These are phyloP conservation scores for Casuarina equisetifolia DNA, from an alignment of 306 rosid species.

Conservation along the genomic window DNA sequence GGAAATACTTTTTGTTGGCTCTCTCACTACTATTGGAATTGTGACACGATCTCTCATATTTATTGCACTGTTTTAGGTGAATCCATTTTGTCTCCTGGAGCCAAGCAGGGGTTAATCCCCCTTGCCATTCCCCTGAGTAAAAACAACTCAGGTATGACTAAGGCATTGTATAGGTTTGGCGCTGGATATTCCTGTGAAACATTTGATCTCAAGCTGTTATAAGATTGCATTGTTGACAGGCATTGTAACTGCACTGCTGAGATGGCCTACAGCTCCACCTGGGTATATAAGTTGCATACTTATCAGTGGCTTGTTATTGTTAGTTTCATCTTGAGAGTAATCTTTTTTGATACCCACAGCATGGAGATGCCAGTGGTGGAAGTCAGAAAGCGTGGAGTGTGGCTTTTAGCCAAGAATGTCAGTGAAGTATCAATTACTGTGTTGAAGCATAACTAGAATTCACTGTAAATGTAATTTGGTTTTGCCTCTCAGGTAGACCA, in stretches of 20 bases:
- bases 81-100: slow-evolving; percentile 77
- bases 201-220: too few relatives aligned
- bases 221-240: slow-evolving; percentile 37
- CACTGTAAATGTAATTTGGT: slow-evolving; percentile 6
- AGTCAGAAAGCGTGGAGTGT: slow-evolving; percentile 82
- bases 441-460: not conserved
- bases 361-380: slow-evolving; percentile 96
- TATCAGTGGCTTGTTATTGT: slow-evolving; percentile 2
- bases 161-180: slow-evolving; percentile 1
- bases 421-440: slow-evolving; percentile 34
- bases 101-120: slow-evolving; percentile 76
- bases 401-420: slow-evolving; percentile 91
- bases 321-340: slow-evolving; percentile 22
- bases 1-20: not conserved
- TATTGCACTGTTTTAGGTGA: slow-evolving; percentile 59
- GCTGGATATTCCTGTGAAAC: not conserved
- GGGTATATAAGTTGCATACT: slow-evolving; percentile 18
- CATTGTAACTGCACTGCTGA: slow-evolving; percentile 74
- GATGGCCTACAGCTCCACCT: slow-evolving; percentile 98
- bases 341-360: slow-evolving; percentile 44
- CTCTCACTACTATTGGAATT: not conserved
- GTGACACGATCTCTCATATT: not conserved
- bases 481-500: slow-evolving; percentile 70
- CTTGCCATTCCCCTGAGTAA: slow-evolving; percentile 40
- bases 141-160: slow-evolving; percentile 60